Conservation (phyloP, 2,329 filamentous ascomycete species). For the Beauveria asiatica region DNA sequence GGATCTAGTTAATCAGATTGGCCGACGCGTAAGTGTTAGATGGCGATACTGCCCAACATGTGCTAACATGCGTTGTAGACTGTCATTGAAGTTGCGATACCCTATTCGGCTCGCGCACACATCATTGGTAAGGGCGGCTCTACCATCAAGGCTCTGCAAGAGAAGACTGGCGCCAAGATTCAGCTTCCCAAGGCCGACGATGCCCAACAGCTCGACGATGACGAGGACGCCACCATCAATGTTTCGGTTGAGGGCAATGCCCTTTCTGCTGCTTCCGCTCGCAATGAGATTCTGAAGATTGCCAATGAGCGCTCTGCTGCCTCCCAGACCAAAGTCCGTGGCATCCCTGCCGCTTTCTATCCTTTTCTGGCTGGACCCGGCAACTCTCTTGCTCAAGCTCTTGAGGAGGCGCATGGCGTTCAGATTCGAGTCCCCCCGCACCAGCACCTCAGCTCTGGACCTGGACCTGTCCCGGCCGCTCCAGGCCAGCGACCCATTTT, state of each 20-base stretch:
- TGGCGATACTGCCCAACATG: background rate
- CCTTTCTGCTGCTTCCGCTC: conserved; percentile 75
- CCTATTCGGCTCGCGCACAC: conserved; percentile 72
- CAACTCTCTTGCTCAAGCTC: conserved; percentile 55
- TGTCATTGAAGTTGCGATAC: conserved; percentile 68
- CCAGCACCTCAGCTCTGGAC: conserved; percentile 63
- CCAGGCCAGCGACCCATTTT: conserved; percentile 63
- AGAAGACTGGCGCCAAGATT: conserved; percentile 81
- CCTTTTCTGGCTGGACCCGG: conserved; percentile 84
- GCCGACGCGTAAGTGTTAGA: conserved; percentile 37
- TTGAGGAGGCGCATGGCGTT: conserved; percentile 72
- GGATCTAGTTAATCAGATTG: conserved; percentile 81
- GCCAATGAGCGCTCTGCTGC: conserved; percentile 78
- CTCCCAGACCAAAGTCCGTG: conserved; percentile 71
- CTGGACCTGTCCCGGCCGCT: conserved; percentile 53
- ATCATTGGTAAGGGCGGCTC: conserved; percentile 90
- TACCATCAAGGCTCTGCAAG: conserved; percentile 82
- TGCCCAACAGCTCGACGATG: conserved; percentile 40
- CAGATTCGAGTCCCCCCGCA: conserved; percentile 78
- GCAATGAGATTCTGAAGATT: conserved; percentile 76
- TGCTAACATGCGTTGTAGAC: conserved; percentile 26
- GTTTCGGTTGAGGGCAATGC: conserved; percentile 88
- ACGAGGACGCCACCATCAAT: conserved; percentile 75
- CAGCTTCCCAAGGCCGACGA: conserved; percentile 79
- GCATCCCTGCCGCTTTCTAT: conserved; percentile 85